Conservation (phyloP, 306 rosid genomes). For the Quercus robur region DNA sequence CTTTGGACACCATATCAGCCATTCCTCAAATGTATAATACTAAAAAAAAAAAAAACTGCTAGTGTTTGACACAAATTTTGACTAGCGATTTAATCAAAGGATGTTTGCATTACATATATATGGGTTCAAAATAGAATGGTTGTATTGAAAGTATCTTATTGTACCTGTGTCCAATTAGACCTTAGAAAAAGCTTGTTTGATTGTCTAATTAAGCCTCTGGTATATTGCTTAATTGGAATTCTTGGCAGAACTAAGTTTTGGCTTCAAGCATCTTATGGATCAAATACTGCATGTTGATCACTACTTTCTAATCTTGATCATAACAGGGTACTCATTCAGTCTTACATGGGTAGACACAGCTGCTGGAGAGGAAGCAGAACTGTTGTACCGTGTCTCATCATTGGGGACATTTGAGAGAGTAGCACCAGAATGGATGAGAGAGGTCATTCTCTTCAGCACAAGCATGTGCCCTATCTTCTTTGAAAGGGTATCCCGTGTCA, state of each 20-base stretch:
- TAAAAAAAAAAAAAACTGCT: too few relatives aligned
- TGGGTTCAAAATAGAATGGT: background rate
- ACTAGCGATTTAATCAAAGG: background rate
- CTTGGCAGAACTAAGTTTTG: background rate
- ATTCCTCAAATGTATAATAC: too few relatives aligned
- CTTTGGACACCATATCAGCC: too few relatives aligned
- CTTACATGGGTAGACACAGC: slow-evolving; percentile 58
- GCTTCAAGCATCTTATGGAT: background rate
- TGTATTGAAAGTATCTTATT: background rate
- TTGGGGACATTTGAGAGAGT: slow-evolving; percentile 81
- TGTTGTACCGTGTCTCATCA: slow-evolving; percentile 55
- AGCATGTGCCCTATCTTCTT: slow-evolving; percentile 82
- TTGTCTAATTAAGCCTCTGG: background rate
- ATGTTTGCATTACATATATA: background rate
- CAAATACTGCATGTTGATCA: background rate
- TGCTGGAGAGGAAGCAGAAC: slow-evolving; percentile 52
- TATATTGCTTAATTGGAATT: background rate
- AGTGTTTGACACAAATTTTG: background rate
- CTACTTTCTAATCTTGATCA: slow-evolving; percentile 16
- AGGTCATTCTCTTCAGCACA: slow-evolving; percentile 72
- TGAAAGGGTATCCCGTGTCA: slow-evolving; percentile 58
- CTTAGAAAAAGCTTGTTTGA: background rate
- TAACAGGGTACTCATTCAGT: slow-evolving; percentile 75
- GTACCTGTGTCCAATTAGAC: background rate
- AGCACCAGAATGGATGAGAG: slow-evolving; percentile 97